phyloP scores from a whole-genome alignment of 768 basidiomycete genomes.

The Thelephora aurantiotincta region DNA sequence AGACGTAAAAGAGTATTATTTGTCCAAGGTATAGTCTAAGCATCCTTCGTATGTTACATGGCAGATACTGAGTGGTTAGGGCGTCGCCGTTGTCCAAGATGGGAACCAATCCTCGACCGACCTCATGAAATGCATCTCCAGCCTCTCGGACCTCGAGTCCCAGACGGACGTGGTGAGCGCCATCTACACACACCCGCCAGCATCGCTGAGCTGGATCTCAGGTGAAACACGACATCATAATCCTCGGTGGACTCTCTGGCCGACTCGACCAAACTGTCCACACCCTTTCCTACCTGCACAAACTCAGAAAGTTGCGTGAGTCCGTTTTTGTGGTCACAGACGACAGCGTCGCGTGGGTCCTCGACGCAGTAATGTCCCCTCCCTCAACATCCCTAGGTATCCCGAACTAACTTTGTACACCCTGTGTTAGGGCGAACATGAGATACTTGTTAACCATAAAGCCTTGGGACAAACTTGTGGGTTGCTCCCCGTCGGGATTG shows the following conservation, averaged over 20 bases:
- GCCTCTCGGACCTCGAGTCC: conserved; percentile 46
- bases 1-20: conserved; percentile 64
- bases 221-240: conserved; percentile 48
- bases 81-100: conserved; percentile 55
- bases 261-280: conserved; percentile 92
- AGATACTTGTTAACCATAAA: conserved; percentile 58
- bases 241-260: conserved; percentile 84
- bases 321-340: conserved; percentile 73
- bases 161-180: conserved; percentile 15
- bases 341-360: conserved; percentile 83
- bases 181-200: neutral
- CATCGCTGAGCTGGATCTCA: neutral
- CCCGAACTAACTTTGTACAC: neutral
- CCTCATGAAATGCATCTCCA: conserved; percentile 79
- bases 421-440: conserved; percentile 63
- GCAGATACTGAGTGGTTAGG: conserved; percentile 24
- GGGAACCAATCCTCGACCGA: conserved; percentile 78
- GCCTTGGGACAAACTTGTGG: conserved; percentile 84
- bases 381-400: neutral
- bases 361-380: conserved; percentile 41
- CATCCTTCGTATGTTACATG: no score
- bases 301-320: conserved; percentile 45
- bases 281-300: conserved; percentile 73
- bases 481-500: conserved; percentile 82
- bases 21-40: conserved; percentile 28